phyloP scores from a whole-genome alignment of 163 green algal genomes.

The Trebouxia gelatinosa region DNA sequence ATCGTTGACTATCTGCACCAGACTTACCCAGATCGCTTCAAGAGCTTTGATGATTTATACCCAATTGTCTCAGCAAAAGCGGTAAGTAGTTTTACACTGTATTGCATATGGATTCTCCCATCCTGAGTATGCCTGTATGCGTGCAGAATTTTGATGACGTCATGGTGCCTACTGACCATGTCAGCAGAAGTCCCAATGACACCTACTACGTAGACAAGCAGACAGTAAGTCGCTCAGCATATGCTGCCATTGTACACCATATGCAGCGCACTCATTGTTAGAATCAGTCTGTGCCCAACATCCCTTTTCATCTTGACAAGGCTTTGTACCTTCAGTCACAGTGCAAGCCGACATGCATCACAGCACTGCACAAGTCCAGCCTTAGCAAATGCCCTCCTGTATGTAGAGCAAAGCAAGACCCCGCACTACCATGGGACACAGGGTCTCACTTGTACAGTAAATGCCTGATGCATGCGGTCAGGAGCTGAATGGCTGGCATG shows the following conservation, averaged over 20 bases:
- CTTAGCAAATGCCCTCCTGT: too few relatives aligned
- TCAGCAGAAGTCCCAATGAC: constrained; percentile 92
- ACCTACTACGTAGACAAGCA: constrained; percentile 95
- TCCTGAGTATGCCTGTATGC: too few relatives aligned
- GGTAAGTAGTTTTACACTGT: constrained; percentile 48
- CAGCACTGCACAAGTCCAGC: too few relatives aligned
- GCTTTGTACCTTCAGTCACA: neutral
- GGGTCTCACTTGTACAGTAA: neutral
- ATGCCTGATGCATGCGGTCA: neutral
- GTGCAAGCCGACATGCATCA: too few relatives aligned
- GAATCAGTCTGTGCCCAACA: too few relatives aligned
- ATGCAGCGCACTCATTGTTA: too few relatives aligned
- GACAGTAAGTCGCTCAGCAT: constrained; percentile 42
- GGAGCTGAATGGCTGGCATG: neutral
- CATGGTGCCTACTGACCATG: constrained; percentile 92
- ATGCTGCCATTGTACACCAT: neutral
- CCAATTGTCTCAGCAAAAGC: constrained; percentile 86
- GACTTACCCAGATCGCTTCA: constrained; percentile 69
- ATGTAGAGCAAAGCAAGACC: too few relatives aligned
- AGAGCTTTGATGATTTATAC: constrained; percentile 87
- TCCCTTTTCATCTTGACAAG: constrained; percentile 2
- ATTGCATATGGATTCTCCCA: neutral
- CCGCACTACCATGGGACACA: too few relatives aligned
- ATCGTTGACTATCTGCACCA: constrained; percentile 96
- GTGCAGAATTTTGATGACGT: constrained; percentile 97